phyloP scores from a whole-genome alignment of 108 stramenopile genomes.

The Mayamaea pseudoterrestris region DNA sequence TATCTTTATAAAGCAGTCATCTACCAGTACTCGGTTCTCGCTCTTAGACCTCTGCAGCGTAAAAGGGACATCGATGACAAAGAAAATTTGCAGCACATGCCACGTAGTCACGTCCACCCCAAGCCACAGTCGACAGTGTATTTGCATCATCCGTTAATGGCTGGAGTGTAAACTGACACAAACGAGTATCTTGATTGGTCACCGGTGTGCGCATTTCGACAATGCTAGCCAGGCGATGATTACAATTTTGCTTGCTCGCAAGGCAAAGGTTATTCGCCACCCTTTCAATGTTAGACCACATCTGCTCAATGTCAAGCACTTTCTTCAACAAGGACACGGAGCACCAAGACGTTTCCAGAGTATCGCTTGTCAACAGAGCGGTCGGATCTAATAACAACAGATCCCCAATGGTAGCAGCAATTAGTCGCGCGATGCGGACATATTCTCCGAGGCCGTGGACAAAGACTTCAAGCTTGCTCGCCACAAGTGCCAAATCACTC shows the following conservation, averaged over 20 bases:
- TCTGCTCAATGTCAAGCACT: conserved; percentile 25
- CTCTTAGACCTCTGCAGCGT: too few species aligned
- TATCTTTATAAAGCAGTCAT: too few species aligned
- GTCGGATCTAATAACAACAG: conserved; percentile 32
- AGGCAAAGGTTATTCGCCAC: conserved; percentile 10
- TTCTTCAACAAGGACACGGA: conserved; percentile 18
- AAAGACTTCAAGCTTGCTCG: conserved; percentile 6
- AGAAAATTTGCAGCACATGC: conserved; percentile 61
- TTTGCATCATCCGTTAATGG: conserved; percentile 18
- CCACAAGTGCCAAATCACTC: neutral
- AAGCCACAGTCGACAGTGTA: conserved; percentile 25
- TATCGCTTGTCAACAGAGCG: conserved; percentile 21
- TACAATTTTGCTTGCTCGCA: conserved; percentile 12
- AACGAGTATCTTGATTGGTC: neutral
- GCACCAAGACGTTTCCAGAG: conserved; percentile 23
- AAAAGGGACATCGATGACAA: conserved; percentile 27
- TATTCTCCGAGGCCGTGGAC: conserved; percentile 47
- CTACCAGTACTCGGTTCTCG: too few species aligned
- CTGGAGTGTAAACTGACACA: conserved; percentile 56
- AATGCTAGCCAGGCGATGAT: conserved; percentile 16
- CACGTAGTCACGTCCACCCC: conserved; percentile 44
- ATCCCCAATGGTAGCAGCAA: conserved; percentile 52
- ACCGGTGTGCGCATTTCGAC: conserved; percentile 7
- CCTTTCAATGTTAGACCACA: conserved; percentile 26
- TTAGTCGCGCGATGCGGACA: conserved; percentile 44